Conservation (phyloP, 768 basidiomycete species). For the Infundibulicybe gibba region DNA sequence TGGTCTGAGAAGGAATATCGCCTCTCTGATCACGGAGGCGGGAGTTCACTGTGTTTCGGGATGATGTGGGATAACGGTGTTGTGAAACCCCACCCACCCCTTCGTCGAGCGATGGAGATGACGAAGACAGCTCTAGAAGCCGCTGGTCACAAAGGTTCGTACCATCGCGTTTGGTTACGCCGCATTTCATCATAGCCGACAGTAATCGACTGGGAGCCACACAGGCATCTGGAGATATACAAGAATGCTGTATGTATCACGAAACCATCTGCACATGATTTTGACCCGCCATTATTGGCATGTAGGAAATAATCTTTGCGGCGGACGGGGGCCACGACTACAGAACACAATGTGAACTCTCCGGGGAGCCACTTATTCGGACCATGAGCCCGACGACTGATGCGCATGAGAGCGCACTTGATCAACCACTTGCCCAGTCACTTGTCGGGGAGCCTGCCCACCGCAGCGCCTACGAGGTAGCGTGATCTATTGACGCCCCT, state of each 20-base stretch:
- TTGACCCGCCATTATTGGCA: slow-evolving; percentile 7
- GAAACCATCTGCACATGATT: background rate
- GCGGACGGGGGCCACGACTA: slow-evolving; percentile 53
- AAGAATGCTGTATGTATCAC: slow-evolving; percentile 30
- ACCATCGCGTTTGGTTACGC: slow-evolving; percentile 3
- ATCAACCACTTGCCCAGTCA: slow-evolving; percentile 38
- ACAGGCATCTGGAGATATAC: slow-evolving; percentile 49
- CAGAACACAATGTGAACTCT: slow-evolving; percentile 31
- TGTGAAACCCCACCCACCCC: slow-evolving; percentile 47
- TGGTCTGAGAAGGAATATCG: slow-evolving; percentile 44
- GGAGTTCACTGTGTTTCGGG: slow-evolving; percentile 41
- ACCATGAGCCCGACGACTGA: slow-evolving; percentile 42
- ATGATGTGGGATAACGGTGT: slow-evolving; percentile 49
- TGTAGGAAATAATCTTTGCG: slow-evolving; percentile 44
- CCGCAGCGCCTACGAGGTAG: slow-evolving; percentile 39
- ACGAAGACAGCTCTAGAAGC: slow-evolving; percentile 39
- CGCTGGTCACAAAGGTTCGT: slow-evolving; percentile 45
- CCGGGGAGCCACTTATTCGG: slow-evolving; percentile 55
- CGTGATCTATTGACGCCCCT: slow-evolving; percentile 2
- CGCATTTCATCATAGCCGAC: background rate
- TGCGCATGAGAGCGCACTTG: slow-evolving; percentile 20
- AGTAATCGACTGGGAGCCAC: slow-evolving; percentile 68
- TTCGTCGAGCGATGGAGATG: slow-evolving; percentile 46
- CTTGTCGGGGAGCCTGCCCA: slow-evolving; percentile 41
- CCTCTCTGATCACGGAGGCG: slow-evolving; percentile 42